These are phyloP conservation scores for Calendula officinalis DNA, from an alignment of 129 eudicot species.

Conservation along the genomic window DNA sequence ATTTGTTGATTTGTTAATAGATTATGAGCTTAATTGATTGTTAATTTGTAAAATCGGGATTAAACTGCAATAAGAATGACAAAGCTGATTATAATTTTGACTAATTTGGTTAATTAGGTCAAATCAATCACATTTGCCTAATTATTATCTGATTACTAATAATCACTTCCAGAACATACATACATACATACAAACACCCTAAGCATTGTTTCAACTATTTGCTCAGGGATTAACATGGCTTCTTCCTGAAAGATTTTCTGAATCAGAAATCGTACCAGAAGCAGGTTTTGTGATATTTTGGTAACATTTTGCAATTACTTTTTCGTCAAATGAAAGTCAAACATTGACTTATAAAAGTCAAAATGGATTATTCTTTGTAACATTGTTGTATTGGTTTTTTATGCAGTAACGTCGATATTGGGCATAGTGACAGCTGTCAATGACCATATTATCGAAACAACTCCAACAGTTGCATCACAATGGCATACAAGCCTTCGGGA, in stretches of 20 bases:
- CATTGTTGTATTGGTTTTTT: constrained; percentile 10
- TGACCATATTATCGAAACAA: constrained; percentile 80
- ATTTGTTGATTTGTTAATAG: not conserved
- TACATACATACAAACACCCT: too few species aligned
- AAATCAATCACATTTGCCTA: too few species aligned
- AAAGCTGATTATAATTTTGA: not conserved
- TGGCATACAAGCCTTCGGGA: constrained; percentile 25
- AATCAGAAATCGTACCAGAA: constrained; percentile 94
- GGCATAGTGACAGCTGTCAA: constrained; percentile 80
- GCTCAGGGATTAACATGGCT: constrained; percentile 99
- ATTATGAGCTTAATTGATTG: not conserved
- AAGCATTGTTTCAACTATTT: too few species aligned
- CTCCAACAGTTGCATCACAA: constrained; percentile 61
- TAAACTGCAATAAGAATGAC: too few species aligned
- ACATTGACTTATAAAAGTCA: not conserved
- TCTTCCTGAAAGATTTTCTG: constrained; percentile 96
- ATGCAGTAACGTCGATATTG: constrained; percentile 80
- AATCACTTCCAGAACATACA: too few species aligned
- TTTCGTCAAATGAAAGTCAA: constrained; percentile 22
- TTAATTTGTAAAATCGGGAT: constrained; percentile 12
- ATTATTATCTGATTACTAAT: too few species aligned
- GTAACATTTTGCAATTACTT: constrained; percentile 61
- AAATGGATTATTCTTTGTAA: constrained; percentile 9
- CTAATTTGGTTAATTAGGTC: not conserved
- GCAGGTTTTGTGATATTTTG: constrained; percentile 99